These are phyloP conservation scores for Withania somnifera DNA, from an alignment of 305 asterid species.

Conservation along the genomic window DNA sequence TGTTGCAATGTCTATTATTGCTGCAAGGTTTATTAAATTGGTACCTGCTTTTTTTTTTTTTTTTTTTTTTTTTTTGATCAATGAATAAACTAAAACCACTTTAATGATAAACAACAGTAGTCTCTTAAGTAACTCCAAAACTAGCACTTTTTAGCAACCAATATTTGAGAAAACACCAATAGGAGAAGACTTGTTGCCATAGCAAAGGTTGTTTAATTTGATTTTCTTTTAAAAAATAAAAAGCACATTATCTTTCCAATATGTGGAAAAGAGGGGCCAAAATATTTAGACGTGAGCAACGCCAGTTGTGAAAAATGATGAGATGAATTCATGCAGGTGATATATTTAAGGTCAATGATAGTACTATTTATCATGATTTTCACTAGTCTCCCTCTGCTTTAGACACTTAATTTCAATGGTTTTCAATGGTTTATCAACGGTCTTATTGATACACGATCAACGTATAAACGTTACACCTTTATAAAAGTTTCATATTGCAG, in stretches of 20 bases:
- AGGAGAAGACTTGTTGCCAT: background rate
- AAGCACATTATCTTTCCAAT: background rate
- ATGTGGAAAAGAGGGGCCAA: background rate
- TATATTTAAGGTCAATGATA: background rate
- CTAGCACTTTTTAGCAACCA: background rate
- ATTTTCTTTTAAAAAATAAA: background rate
- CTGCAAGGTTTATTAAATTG: background rate
- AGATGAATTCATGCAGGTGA: background rate
- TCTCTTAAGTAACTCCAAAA: background rate
- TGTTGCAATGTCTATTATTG: no score
- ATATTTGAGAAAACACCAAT: background rate
- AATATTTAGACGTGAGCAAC: background rate
- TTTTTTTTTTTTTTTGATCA: background rate
- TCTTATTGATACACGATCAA: background rate
- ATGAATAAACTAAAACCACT: background rate
- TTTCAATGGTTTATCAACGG: background rate
- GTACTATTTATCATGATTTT: background rate
- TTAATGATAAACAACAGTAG: background rate
- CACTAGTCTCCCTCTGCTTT: background rate
- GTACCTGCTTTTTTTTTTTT: background rate
- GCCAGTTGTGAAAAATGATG: background rate
- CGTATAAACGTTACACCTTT: background rate
- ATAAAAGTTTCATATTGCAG: constrained; percentile 16
- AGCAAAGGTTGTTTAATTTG: background rate
- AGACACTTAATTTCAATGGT: background rate